Evolutionary conservation across 2,329 filamentous ascomycete species (phyloP).

Genomic region (Raffaelea albimanens): DNA sequence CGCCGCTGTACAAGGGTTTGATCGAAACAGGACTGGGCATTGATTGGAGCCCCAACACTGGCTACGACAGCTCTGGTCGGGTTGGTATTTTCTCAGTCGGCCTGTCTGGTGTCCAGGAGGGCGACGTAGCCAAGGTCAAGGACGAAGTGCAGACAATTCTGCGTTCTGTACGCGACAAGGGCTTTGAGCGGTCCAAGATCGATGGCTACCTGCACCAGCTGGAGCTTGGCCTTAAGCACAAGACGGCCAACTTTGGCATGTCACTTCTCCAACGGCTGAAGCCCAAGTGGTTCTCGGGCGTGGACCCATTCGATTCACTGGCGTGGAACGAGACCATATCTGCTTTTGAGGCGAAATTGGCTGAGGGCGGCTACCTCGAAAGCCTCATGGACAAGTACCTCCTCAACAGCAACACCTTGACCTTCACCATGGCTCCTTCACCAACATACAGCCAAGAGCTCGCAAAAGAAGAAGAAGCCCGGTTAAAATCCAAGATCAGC

Average conservation of each 20-base stretch:
- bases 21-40: constrained; percentile 85
- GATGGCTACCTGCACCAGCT: constrained; percentile 90
- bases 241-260: constrained; percentile 92
- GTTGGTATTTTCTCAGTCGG: constrained; percentile 83
- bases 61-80: constrained; percentile 72
- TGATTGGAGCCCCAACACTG: constrained; percentile 90
- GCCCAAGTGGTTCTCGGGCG: constrained; percentile 90
- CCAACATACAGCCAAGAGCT: constrained; percentile 64
- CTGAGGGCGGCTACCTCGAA: constrained; percentile 73
- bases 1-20: constrained; percentile 79
- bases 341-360: constrained; percentile 69
- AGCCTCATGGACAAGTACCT: constrained; percentile 81
- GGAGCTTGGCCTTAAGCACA: constrained; percentile 89
- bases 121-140: constrained; percentile 69
- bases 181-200: constrained; percentile 84
- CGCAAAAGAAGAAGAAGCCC: constrained; percentile 63
- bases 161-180: constrained; percentile 57
- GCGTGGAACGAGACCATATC: constrained; percentile 85
- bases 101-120: constrained; percentile 77
- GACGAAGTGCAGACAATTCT: constrained; percentile 65
- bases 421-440: constrained; percentile 90
- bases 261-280: constrained; percentile 80
- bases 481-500: constrained; percentile 65
- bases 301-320: constrained; percentile 82
- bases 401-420: constrained; percentile 75